A percentile compares a stretch with the other conserved stretches of the same genome.
Evolutionary conservation across 139 green algal species (phyloP).

Genomic region (Chlorella sp.): DNA sequence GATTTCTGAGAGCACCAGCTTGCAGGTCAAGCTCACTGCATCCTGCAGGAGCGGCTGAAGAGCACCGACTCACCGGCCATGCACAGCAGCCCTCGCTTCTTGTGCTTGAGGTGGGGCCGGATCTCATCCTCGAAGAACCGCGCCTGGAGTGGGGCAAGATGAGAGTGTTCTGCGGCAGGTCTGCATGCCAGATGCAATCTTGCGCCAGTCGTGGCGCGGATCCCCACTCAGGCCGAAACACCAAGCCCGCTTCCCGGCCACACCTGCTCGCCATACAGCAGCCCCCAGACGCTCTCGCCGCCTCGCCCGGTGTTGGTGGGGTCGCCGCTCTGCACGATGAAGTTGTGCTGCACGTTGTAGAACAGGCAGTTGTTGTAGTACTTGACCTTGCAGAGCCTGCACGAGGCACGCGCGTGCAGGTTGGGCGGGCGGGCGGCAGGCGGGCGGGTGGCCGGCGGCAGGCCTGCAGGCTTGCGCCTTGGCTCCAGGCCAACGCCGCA

Average conservation of each 20-base stretch:
- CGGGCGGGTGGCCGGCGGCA: too few species aligned
- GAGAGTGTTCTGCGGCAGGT: conserved; percentile 41
- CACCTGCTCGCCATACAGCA: conserved; percentile 41
- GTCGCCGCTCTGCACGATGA: conserved; percentile 90
- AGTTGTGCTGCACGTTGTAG: conserved; percentile 87
- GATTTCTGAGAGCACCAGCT: neutral
- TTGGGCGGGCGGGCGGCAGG: too few species aligned
- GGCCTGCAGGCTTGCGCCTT: neutral
- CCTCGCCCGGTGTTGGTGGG: conserved; percentile 87
- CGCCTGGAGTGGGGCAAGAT: conserved; percentile 83
- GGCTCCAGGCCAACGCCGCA: neutral
- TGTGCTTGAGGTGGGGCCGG: conserved; percentile 79
- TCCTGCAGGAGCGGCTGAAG: neutral
- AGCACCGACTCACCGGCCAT: conserved; percentile 78
- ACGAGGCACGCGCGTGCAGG: too few species aligned
- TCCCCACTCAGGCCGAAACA: neutral
- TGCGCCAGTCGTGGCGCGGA: too few species aligned
- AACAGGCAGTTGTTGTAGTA: conserved; percentile 95
- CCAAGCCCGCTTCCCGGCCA: neutral
- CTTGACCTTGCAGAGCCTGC: conserved; percentile 77
- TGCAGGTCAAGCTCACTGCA: neutral
- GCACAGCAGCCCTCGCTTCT: conserved; percentile 73
- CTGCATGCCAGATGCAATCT: neutral
- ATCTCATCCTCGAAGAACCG: conserved; percentile 98
- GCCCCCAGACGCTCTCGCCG: conserved; percentile 84